Conservation (phyloP, 2,329 filamentous ascomycete species). For the Geoglossum cookeanum region DNA sequence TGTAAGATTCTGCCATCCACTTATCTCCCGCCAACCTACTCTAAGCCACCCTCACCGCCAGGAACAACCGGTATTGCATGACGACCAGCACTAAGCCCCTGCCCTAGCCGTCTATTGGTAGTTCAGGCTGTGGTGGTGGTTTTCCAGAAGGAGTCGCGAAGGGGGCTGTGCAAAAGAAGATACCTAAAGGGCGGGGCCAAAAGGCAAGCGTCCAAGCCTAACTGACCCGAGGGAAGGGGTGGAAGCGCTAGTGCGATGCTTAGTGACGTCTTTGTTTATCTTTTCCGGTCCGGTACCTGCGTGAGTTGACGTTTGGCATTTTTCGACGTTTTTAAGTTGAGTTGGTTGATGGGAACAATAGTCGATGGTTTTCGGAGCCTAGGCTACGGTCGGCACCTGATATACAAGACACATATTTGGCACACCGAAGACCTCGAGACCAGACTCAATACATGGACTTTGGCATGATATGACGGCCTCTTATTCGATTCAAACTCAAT, state of each 20-base stretch:
- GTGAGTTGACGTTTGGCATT: neutral
- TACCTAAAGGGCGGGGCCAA: neutral
- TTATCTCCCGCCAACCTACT: neutral
- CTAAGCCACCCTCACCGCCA: neutral
- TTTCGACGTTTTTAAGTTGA: neutral
- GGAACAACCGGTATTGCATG: neutral
- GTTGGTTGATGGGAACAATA: neutral
- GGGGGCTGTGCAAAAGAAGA: neutral
- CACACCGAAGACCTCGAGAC: no score
- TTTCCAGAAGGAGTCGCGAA: neutral
- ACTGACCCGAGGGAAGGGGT: neutral
- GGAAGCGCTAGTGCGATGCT: neutral
- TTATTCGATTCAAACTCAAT: neutral
- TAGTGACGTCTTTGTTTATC: neutral
- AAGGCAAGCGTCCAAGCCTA: neutral
- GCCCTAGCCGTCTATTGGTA: neutral
- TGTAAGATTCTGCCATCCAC: neutral
- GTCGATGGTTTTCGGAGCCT: neutral
- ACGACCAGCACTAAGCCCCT: neutral
- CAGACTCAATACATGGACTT: no score
- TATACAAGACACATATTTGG: neutral
- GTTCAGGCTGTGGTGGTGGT: neutral
- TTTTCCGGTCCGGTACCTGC: neutral
- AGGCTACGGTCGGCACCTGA: neutral
- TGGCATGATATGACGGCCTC: no score